Conservation (phyloP, 169 alveolate genomes). For the Cryptosporidium sp. region DNA sequence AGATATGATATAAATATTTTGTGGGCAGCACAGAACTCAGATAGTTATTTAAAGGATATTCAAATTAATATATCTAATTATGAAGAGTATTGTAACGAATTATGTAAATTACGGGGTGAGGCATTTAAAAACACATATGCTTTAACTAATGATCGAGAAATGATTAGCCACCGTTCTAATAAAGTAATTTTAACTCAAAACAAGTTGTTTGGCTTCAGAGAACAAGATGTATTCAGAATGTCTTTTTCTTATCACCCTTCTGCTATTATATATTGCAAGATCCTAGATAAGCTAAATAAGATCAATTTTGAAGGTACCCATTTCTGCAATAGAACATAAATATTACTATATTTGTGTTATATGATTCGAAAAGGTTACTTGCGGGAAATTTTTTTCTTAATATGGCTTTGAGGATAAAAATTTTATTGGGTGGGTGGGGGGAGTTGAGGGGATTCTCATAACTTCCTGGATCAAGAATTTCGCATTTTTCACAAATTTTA, state of each 20-base stretch:
- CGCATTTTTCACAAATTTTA: neutral
- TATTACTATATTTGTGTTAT: too few relatives aligned
- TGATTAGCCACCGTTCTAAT: neutral
- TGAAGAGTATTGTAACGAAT: neutral
- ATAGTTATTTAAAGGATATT: neutral
- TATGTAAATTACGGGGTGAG: neutral
- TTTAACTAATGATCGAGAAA: neutral
- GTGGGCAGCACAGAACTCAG: neutral
- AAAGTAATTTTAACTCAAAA: neutral
- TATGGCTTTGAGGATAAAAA: neutral
- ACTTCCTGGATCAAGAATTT: neutral
- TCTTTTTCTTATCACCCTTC: slow-evolving; percentile 27
- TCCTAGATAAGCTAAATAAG: neutral
- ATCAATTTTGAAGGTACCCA: neutral
- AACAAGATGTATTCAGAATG: neutral
- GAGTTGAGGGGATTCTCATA: neutral
- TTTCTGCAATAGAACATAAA: too few relatives aligned
- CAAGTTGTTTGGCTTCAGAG: slow-evolving; percentile 6
- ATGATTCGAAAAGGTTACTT: too few relatives aligned
- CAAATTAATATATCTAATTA: neutral
- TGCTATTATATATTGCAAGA: neutral
- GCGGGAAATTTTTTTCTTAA: neutral
- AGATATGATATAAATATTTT: slow-evolving; percentile 11
- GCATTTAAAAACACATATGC: neutral
- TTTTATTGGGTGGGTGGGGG: neutral